Percentiles rank a stretch among this genome's conserved stretches.
phyloP scores from a whole-genome alignment of 805 yeast species.

The Alloascoidea africana region DNA sequence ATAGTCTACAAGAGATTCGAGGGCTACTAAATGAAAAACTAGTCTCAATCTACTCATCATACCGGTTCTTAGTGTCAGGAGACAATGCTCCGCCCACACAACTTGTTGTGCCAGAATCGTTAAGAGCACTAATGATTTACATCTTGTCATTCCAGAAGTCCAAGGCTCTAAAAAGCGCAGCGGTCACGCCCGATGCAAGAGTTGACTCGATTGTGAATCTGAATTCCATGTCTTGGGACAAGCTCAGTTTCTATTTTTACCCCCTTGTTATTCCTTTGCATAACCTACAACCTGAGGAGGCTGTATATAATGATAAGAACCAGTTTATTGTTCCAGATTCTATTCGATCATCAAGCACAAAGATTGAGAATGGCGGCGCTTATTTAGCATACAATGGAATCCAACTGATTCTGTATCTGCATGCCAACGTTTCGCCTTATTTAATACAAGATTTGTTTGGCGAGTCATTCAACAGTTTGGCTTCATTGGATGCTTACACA shows the following conservation, averaged over 20 bases:
- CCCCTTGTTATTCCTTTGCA: conserved; percentile 73
- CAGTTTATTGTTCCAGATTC: conserved; percentile 34
- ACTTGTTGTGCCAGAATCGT: conserved; percentile 67
- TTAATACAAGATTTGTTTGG: conserved; percentile 70
- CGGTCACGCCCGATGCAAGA: conserved; percentile 46
- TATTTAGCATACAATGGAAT: conserved; percentile 64
- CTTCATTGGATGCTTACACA: conserved; percentile 29
- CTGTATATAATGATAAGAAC: conserved; percentile 27
- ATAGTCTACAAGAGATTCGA: conserved; percentile 31
- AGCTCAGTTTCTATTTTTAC: conserved; percentile 50
- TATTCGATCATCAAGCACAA: conserved; percentile 26
- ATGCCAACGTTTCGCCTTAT: conserved; percentile 48
- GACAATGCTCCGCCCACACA: conserved; percentile 36
- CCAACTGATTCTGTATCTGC: conserved; percentile 46
- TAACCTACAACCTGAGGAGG: conserved; percentile 41
- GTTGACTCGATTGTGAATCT: conserved; percentile 37
- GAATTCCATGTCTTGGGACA: conserved; percentile 36
- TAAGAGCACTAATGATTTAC: conserved; percentile 55
- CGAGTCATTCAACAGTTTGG: conserved; percentile 22
- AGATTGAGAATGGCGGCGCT: conserved; percentile 52
- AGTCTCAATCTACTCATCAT: conserved; percentile 41
- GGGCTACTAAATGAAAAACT: conserved; percentile 37
- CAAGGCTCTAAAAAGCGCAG: conserved; percentile 37
- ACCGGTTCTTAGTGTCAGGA: conserved; percentile 31
- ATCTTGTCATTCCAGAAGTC: conserved; percentile 58